Evolutionary conservation across 805 yeast genomes (phyloP).

Genomic region (Helenozyma rhizophorensis): DNA sequence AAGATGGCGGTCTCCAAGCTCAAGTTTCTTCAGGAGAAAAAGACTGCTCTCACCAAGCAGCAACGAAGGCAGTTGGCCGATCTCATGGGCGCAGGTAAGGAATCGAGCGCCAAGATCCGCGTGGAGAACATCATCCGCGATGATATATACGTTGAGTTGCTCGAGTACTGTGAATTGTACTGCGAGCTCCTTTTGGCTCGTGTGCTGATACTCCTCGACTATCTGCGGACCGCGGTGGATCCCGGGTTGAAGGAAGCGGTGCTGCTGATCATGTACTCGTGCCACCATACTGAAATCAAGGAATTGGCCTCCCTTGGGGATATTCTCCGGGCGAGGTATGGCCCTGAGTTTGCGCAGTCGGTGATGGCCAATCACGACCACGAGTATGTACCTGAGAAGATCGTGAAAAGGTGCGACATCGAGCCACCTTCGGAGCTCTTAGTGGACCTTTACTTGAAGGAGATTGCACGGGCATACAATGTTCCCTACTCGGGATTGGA

Average conservation of each 20-base stretch:
- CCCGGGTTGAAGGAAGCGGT: slow-evolving; percentile 73
- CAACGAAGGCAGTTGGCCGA: slow-evolving; percentile 70
- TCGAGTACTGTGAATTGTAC: slow-evolving; percentile 76
- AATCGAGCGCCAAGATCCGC: slow-evolving; percentile 75
- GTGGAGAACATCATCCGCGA: slow-evolving; percentile 82
- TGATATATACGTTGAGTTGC: slow-evolving; percentile 72
- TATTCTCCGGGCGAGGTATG: slow-evolving; percentile 56
- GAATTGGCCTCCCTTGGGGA: slow-evolving; percentile 64
- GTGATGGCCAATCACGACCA: slow-evolving; percentile 48
- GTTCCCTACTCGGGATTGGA: slow-evolving; percentile 65
- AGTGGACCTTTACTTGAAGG: slow-evolving; percentile 67
- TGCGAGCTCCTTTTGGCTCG: slow-evolving; percentile 80
- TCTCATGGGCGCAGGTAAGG: slow-evolving; percentile 63
- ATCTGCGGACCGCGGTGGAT: slow-evolving; percentile 41
- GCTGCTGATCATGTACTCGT: slow-evolving; percentile 60
- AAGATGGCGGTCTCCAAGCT: slow-evolving; percentile 72
- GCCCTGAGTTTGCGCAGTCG: slow-evolving; percentile 56
- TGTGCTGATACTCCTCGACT: slow-evolving; percentile 52
- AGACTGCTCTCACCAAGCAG: slow-evolving; percentile 69
- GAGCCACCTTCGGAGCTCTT: slow-evolving; percentile 63
- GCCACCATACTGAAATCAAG: slow-evolving; percentile 71
- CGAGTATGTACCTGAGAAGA: slow-evolving; percentile 61
- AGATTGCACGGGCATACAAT: slow-evolving; percentile 75
- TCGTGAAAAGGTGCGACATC: slow-evolving; percentile 56
- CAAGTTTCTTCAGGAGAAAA: slow-evolving; percentile 68